A percentile compares a stretch with the other conserved stretches of the same genome.
These are phyloP conservation scores for Boletus pseudopeckii DNA, from an alignment of 768 basidiomycete genomes.

Conservation along the genomic window DNA sequence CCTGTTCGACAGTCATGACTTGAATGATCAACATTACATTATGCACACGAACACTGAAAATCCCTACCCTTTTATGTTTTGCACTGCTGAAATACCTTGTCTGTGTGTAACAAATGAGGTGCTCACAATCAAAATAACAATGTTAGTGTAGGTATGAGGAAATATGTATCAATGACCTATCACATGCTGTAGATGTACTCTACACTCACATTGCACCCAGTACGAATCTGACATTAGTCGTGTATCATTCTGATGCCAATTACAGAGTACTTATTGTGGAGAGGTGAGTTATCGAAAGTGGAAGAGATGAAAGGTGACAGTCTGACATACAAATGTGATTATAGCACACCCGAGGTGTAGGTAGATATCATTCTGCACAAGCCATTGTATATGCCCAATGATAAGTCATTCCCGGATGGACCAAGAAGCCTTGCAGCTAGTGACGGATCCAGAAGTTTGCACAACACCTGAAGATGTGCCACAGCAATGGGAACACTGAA, in stretches of 20 bases:
- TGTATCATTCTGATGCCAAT: too few relatives aligned
- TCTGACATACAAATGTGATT: slow-evolving; percentile 53
- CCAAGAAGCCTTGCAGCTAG: slow-evolving; percentile 18
- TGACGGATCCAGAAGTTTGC: slow-evolving; percentile 38
- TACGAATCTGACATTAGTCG: too few relatives aligned
- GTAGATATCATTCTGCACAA: slow-evolving; percentile 49
- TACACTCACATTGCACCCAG: too few relatives aligned
- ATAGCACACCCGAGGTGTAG: slow-evolving; percentile 17
- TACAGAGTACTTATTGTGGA: slow-evolving; percentile 21
- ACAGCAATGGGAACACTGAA: slow-evolving; percentile 47
- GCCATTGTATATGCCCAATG: slow-evolving; percentile 40
- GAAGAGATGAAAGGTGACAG: slow-evolving; percentile 25
- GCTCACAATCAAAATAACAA: not conserved
- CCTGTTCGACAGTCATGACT: slow-evolving; percentile 2
- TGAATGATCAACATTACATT: not conserved
- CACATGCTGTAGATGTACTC: not conserved
- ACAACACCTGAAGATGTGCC: slow-evolving; percentile 47
- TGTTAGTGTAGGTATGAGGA: too few relatives aligned
- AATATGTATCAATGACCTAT: not conserved
- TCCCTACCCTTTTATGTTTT: not conserved
- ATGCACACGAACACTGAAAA: not conserved
- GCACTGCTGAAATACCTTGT: not conserved
- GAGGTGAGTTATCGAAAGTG: not conserved
- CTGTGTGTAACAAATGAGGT: not conserved
- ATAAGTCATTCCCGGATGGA: slow-evolving; percentile 29